Base-by-base conservation (phyloP, 2,329 filamentous ascomycete genomes). In the Phaeosphaeriaceae sp. region DNA sequence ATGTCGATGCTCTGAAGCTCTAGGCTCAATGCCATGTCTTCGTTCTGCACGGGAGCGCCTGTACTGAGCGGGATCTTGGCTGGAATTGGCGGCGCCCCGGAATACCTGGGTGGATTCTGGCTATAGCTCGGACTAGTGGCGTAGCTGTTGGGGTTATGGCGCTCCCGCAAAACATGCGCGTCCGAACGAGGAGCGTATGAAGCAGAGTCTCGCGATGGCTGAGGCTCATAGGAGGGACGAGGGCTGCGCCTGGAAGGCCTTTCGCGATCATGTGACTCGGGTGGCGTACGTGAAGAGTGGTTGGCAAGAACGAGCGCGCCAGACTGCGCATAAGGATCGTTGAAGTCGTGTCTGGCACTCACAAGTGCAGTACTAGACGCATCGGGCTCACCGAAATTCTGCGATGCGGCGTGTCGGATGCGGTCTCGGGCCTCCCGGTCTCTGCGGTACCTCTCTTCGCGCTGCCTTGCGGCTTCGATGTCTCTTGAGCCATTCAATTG, bases 61-160 rank as follows among this genome's bases (percentile, higher is more conserved):
- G 58, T 48, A 7, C 67, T 71, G 21, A 90, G 75, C 1, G 89
- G 88, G 9, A 91, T 80, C 77, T 92, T 92, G n/a, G 88, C 88
- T 3, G 90, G 89, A 49, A 91, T 84, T 0, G 88, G 86, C 13
- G 89, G 89, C 0, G 79, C 81, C 19, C 74, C 79, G 19, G 53
- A 31, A 19, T 55, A 41, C 31, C 52, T 41, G n/a, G 42, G 45
- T 19, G 61, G 56, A 19, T 68, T 66, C 20, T 62, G 53, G 17
- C 63, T 62, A 20, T 76, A 72, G 19, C 64, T 58, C 4, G 71
- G 66, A 51, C 66, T 74, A n/a, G 66, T 62, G 3, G 68, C 68
- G 47, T 78, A 77, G 17, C 63, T 67, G 42, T 73, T 71, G 5
- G 71, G 65, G 44, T 71, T 75, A 48, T 76, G 69, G 19, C 75